Percentiles rank a stretch among this genome's conserved stretches.
phyloP scores from a whole-genome alignment of 1,284 basidiomycete genomes.

The Malassezia sp. region DNA sequence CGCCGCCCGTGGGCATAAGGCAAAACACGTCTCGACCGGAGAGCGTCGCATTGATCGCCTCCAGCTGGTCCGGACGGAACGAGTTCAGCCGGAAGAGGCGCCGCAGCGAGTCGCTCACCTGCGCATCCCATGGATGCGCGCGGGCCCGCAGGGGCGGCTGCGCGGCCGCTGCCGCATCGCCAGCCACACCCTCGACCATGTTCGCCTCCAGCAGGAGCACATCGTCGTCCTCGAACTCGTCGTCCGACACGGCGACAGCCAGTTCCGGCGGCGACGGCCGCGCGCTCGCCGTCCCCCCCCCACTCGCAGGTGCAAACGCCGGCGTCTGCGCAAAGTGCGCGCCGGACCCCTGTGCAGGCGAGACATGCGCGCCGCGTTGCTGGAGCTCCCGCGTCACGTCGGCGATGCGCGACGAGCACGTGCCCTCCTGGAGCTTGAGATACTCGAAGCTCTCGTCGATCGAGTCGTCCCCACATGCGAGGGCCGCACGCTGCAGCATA shows the following conservation, averaged over 20 bases:
- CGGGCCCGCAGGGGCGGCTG: background rate
- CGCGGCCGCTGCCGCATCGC: too few species aligned
- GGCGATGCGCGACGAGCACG: conserved; percentile 8
- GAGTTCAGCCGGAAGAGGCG: conserved; percentile 58
- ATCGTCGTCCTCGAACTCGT: too few species aligned
- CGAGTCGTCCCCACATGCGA: conserved; percentile 13
- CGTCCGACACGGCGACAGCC: too few species aligned
- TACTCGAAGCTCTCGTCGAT: conserved; percentile 13
- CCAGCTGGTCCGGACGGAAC: conserved; percentile 76
- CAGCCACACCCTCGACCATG: too few species aligned
- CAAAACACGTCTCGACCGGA: conserved; percentile 78
- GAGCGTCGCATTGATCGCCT: conserved; percentile 72
- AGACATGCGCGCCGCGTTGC: background rate
- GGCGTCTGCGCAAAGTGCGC: too few species aligned
- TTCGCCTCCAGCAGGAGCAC: too few species aligned
- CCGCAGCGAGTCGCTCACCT: conserved; percentile 58
- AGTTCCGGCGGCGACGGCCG: too few species aligned
- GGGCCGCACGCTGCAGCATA: conserved; percentile 13
- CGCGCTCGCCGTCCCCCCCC: too few species aligned
- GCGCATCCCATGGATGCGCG: conserved; percentile 51
- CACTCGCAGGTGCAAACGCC: too few species aligned
- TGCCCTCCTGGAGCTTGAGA: conserved; percentile 13
- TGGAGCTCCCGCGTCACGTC: conserved; percentile 12
- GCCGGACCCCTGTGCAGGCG: background rate
- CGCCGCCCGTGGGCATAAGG: conserved; percentile 92